A percentile compares a stretch with the other conserved stretches of the same genome.
These are phyloP conservation scores for Hirsutella thompsonii DNA, from an alignment of 2,329 filamentous ascomycete genomes.

Conservation along the genomic window DNA sequence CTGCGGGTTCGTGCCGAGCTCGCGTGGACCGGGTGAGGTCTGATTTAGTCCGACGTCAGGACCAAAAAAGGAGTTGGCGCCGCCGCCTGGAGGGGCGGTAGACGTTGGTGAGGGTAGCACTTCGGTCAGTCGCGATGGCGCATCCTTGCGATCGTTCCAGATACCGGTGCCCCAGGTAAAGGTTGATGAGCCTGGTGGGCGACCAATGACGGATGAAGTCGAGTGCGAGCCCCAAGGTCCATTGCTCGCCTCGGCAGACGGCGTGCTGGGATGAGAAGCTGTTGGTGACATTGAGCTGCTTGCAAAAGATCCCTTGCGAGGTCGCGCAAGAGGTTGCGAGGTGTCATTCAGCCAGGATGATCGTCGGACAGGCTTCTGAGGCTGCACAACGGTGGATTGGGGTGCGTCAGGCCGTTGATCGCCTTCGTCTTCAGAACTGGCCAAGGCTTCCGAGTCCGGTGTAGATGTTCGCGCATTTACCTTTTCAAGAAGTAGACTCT, in stretches of 20 bases:
- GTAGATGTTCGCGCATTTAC: slow-evolving; percentile 70
- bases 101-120: slow-evolving; percentile 66
- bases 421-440: slow-evolving; percentile 85
- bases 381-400: slow-evolving; percentile 27
- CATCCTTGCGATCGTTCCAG: slow-evolving; percentile 75
- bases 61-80: slow-evolving; percentile 33
- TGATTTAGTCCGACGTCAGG: slow-evolving; percentile 32
- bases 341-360: slow-evolving; percentile 84
- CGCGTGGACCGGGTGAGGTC: slow-evolving; percentile 37
- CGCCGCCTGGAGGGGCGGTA: slow-evolving; percentile 32
- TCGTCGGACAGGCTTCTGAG: slow-evolving; percentile 52
- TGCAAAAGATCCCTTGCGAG: slow-evolving; percentile 65
- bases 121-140: slow-evolving; percentile 59
- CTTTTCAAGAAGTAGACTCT: slow-evolving; percentile 60
- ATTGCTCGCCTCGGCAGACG: slow-evolving; percentile 48
- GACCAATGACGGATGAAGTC: slow-evolving; percentile 32
- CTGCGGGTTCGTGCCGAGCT: slow-evolving; percentile 44
- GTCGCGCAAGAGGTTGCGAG: slow-evolving; percentile 45
- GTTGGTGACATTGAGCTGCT: slow-evolving; percentile 67
- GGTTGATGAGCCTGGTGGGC: slow-evolving; percentile 31
- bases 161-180: slow-evolving; percentile 73
- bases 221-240: slow-evolving; percentile 43
- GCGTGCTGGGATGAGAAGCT: slow-evolving; percentile 69
- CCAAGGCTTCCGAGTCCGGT: slow-evolving; percentile 85
- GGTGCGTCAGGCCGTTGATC: slow-evolving; percentile 49